phyloP scores from a whole-genome alignment of 495 filamentous ascomycete species.

The Hypoxylon intermedium region DNA sequence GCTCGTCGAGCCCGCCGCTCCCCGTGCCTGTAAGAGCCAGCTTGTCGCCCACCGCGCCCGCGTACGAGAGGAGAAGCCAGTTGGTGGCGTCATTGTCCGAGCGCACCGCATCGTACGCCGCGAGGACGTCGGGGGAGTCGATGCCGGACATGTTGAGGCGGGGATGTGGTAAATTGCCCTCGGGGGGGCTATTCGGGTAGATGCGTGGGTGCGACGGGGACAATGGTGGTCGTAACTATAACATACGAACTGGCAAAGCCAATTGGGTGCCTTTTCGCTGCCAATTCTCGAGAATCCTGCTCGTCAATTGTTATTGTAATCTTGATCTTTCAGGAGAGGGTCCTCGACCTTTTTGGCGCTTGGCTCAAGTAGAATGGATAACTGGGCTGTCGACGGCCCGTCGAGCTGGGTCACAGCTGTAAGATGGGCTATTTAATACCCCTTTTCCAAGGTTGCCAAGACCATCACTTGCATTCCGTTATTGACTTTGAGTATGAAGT shows the following conservation, averaged over 20 bases:
- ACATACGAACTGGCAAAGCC: conserved; percentile 18
- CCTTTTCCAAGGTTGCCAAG: conserved; percentile 20
- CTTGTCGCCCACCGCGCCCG: conserved; percentile 53
- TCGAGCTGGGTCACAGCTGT: conserved; percentile 12
- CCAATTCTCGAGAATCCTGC: conserved; percentile 17
- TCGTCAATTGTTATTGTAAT: conserved; percentile 3
- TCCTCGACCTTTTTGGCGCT: conserved; percentile 5
- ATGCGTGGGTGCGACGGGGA: conserved; percentile 1
- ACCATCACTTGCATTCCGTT: not conserved
- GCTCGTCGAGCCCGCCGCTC: conserved; percentile 59
- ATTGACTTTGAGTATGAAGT: not conserved
- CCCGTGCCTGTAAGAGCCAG: conserved; percentile 57
- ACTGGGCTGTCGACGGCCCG: conserved; percentile 18
- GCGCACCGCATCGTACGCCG: conserved; percentile 59
- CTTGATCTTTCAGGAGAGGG: conserved; percentile 1
- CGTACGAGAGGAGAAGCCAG: conserved; percentile 65
- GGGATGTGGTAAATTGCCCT: not conserved
- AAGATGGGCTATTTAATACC: not conserved
- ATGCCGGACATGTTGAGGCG: conserved; percentile 50
- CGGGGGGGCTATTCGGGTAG: conserved; percentile 2
- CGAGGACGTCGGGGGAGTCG: conserved; percentile 54
- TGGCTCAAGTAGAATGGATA: conserved; percentile 13
- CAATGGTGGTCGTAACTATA: conserved; percentile 23
- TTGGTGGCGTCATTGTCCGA: conserved; percentile 63
- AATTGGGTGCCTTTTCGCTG: conserved; percentile 10